Base-by-base conservation (phyloP, 2,329 filamentous ascomycete species). In the Alternaria conjuncta region DNA sequence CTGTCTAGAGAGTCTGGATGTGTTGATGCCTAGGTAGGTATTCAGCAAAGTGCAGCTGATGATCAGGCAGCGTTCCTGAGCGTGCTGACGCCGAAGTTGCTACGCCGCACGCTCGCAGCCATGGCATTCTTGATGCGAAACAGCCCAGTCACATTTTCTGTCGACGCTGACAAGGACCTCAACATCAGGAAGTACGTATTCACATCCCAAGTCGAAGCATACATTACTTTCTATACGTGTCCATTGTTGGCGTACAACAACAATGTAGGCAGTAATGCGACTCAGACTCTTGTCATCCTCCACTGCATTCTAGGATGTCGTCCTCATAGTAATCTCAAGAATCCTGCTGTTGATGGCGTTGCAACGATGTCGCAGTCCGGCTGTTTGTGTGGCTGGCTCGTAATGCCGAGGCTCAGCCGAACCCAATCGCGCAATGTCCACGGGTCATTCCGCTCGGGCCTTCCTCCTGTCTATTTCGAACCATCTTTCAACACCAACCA, bases 261-360 rank as follows among this genome's bases (percentile, higher is more conserved):
- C 36, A 1, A 18, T 11, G 36, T 41, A 41, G 6, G 36, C 36
- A 18, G 9, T 11, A 18, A 41, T 6, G 8, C 36, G 9, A 11
- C n/a, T 1, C 9, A 11, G 4, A 10, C 36, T 18, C 8, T 18
- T 0, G 5, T 18, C 5, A 18, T 41, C 8, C 9, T 41, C 32
- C 4, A 1, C 32, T 41, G 15, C 15, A 18, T n/a, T 10, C 8
- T 41, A 0, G 8, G 8, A 41, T 10, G 8, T 10, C 15, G 15
- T 41, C 15, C 8, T 1, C 9, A 41, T 41, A n/a, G 3, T 18
- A 0, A 18, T 41, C n/a, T 18, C 4, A 6, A 41, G 0, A 5
- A 6, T 2, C 4, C 4, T 6, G 36, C 2, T 41, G 4, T 41
- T 18, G 3, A 41, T 18, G 36, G 36, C n/a, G 15, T 41, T 41